Conservation (phyloP, 2,329 filamentous ascomycete species). For the Fusarium verrucosum region DNA sequence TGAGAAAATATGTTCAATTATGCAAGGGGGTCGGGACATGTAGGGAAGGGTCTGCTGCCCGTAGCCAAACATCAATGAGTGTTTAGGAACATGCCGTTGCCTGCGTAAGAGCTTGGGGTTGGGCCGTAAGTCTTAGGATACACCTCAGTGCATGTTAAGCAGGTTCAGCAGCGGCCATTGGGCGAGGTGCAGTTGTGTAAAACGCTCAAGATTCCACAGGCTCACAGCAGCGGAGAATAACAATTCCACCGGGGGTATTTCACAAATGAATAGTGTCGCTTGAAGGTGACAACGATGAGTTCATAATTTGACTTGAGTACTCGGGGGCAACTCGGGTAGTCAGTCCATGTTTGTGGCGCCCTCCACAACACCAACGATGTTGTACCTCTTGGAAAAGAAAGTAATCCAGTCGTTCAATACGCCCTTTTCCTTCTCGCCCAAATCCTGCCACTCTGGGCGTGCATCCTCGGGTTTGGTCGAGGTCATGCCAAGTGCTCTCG, state of each 20-base stretch:
- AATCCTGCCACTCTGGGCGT: constrained; percentile 80
- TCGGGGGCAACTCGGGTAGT: constrained; percentile 39
- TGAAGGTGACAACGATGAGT: not conserved
- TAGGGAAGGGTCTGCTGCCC: not conserved
- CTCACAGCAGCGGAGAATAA: constrained; percentile 39
- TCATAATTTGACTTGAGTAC: constrained; percentile 37
- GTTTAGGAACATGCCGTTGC: no score
- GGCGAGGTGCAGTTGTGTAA: not conserved
- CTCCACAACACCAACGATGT: constrained; percentile 77
- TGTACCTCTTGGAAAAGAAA: constrained; percentile 97
- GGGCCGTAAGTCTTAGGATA: not conserved
- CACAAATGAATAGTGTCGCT: not conserved
- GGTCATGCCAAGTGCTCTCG: constrained; percentile 86
- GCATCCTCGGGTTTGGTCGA: constrained; percentile 89
- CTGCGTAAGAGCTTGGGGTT: not conserved
- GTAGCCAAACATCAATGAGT: not conserved
- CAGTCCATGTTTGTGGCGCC: constrained; percentile 66
- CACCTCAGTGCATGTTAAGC: not conserved
- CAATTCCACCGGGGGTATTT: not conserved
- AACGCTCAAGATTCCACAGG: not conserved
- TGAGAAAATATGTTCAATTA: not conserved
- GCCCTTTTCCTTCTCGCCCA: constrained; percentile 85
- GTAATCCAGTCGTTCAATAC: constrained; percentile 92
- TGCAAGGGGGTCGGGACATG: not conserved
- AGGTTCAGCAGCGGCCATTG: not conserved